Base-by-base conservation (phyloP, 2,329 filamentous ascomycete genomes). In the Fusarium sp. region DNA sequence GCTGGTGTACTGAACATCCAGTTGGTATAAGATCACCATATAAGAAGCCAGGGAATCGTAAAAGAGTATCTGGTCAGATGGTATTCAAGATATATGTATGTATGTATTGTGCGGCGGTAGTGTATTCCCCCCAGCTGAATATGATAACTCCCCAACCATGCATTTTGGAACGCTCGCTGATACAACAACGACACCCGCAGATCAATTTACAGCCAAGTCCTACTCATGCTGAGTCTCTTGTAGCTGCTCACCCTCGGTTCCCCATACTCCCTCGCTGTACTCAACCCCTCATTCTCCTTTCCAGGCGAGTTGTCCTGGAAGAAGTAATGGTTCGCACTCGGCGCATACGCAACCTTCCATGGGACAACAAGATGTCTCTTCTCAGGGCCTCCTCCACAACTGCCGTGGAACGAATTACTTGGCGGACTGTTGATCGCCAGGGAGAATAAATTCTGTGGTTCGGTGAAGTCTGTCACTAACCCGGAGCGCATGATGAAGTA, bases 381-480 rank as follows among this genome's bases (percentile, higher is more conserved):
- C 36, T 77, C 66, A 3, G 84, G 83, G 1, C 81, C 83, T 0
- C 79, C 80, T 6, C 82, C 83, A 66, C 84, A 85, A 66, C 80
- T 81, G 2, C 84, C 83, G 38, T 81, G 77, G 49, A 85, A 72
- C 24, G 80, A 80, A 9, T 67, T 63, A 44, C 81, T 84, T 6
- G 83, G 82, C 4, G 84, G 82, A 59, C 82, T 84, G 78, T 94
- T 94, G 59, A 95, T 85, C 5, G 92, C 91, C 1, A 95, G 82
- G 0, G 90, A 85, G 76, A 95, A 95, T 5, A 95, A 83, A 78
- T 95, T 95, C 61, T 92, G 90, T 2, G 93, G 92, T 77, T 96
- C 93, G 0, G 91, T 93, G 78, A 93, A 95, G 82, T 96, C 94
- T 2, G 92, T 95, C 13, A 96, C 89, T 28, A 94, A 87, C 2